These are phyloP conservation scores for Cucumis hystrix DNA, from an alignment of 306 rosid species.

Conservation along the genomic window DNA sequence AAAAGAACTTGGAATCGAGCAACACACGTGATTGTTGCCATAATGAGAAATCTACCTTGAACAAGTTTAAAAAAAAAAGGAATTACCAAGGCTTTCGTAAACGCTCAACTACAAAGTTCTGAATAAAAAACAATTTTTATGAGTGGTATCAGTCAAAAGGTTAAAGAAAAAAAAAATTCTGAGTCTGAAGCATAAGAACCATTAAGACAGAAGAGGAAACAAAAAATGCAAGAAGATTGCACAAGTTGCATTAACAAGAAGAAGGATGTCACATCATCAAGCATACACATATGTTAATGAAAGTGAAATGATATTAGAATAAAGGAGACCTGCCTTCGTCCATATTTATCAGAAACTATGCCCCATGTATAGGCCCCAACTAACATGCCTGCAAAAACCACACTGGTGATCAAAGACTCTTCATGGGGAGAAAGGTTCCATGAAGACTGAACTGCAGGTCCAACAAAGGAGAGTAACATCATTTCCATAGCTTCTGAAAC, in stretches of 20 bases:
- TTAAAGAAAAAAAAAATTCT: not conserved
- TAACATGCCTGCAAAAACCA: conserved; percentile 81
- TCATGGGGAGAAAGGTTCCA: conserved; percentile 72
- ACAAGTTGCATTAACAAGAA: not conserved
- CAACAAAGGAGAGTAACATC: conserved; percentile 93
- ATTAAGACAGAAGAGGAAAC: not conserved
- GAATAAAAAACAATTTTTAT: conserved; percentile 3
- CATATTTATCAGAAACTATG: conserved; percentile 72
- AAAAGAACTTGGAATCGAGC: conserved; percentile 70
- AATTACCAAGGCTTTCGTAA: not conserved
- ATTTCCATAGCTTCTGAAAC: conserved; percentile 96
- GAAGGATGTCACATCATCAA: not conserved
- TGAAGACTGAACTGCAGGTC: conserved; percentile 83
- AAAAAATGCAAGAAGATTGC: not conserved
- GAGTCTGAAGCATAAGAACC: not conserved
- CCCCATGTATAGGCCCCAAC: conserved; percentile 91
- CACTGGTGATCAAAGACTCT: conserved; percentile 66
- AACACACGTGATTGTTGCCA: conserved; percentile 42
- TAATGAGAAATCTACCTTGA: conserved; percentile 70
- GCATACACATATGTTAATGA: not conserved
- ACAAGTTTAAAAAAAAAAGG: conserved; percentile 6
- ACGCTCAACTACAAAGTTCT: not conserved
- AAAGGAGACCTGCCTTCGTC: conserved; percentile 44
- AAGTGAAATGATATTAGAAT: not conserved
- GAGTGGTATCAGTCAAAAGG: not conserved